phyloP scores from a whole-genome alignment of 1,284 basidiomycete species.

The Ceratorhiza oryzae-sativae region DNA sequence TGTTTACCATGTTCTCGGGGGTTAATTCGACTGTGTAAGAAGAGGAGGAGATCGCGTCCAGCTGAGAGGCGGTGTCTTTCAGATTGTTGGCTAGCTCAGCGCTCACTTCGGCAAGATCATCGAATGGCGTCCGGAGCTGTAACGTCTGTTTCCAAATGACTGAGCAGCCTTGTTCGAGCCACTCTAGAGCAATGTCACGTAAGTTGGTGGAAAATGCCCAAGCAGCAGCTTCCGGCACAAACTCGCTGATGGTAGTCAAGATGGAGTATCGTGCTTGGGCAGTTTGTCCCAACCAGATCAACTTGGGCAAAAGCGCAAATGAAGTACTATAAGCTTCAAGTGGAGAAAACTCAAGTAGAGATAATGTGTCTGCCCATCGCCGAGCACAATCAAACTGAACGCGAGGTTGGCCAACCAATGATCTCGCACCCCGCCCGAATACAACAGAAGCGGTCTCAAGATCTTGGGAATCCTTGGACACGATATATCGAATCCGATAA shows the following conservation, averaged over 20 bases:
- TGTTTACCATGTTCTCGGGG: background rate
- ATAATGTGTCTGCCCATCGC: background rate
- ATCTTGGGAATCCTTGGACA: no score
- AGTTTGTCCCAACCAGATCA: background rate
- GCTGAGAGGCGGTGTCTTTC: background rate
- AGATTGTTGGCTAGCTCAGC: background rate
- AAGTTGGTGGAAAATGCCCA: background rate
- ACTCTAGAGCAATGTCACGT: background rate
- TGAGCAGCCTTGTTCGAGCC: constrained; percentile 4
- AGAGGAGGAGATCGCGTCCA: background rate
- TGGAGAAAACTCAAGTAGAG: background rate
- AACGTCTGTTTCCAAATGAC: constrained; percentile 4
- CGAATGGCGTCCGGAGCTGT: background rate
- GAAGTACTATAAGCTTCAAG: background rate
- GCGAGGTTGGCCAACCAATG: no score
- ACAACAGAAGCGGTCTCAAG: no score
- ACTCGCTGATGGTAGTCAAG: background rate
- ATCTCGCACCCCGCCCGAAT: no score
- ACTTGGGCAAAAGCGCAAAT: background rate
- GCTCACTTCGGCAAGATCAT: background rate
- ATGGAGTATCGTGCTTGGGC: background rate
- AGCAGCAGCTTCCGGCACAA: background rate
- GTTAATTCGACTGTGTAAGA: no score
- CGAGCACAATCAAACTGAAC: no score
- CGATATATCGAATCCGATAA: no score